Percentiles rank a stretch among this genome's conserved stretches.
These are phyloP conservation scores for Lonicera japonica DNA, from an alignment of 129 eudicot genomes.

Conservation along the genomic window DNA sequence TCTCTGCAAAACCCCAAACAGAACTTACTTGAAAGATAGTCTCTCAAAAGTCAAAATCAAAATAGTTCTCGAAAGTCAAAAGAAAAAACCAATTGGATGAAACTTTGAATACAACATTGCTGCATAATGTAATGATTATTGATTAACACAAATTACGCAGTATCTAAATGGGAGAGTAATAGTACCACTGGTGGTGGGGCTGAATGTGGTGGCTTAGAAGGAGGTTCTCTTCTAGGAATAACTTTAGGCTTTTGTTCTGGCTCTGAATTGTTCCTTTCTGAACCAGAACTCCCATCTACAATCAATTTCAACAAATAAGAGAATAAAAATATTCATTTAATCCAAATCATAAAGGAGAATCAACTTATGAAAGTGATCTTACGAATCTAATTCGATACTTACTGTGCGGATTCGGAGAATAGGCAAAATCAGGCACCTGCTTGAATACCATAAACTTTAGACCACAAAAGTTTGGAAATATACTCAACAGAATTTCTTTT, in stretches of 20 bases:
- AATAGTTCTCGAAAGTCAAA: not conserved
- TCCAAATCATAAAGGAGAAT: slow-evolving; percentile 11
- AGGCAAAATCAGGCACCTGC: slow-evolving; percentile 91
- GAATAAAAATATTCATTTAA: slow-evolving; percentile 3
- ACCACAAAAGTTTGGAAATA: not conserved
- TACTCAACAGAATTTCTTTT: not conserved
- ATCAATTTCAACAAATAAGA: not conserved
- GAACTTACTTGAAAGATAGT: slow-evolving; percentile 5
- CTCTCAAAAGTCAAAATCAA: too few relatives aligned
- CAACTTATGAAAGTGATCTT: slow-evolving; percentile 14
- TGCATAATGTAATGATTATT: not conserved
- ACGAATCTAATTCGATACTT: slow-evolving; percentile 33
- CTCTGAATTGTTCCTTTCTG: slow-evolving; percentile 56
- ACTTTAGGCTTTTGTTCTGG: slow-evolving; percentile 55
- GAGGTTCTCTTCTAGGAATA: slow-evolving; percentile 45
- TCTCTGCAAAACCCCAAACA: slow-evolving; percentile 44
- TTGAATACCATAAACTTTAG: slow-evolving; percentile 9
- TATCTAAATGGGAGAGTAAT: slow-evolving; percentile 5
- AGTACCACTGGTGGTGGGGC: slow-evolving; percentile 60
- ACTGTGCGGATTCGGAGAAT: slow-evolving; percentile 82
- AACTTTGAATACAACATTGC: slow-evolving; percentile 1
- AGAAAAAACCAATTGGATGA: not conserved
- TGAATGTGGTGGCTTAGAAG: slow-evolving; percentile 45
- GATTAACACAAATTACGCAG: not conserved
- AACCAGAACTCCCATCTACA: slow-evolving; percentile 80